Evolutionary conservation across 768 basidiomycete genomes (phyloP).

Genomic region (Agaricus blazei): DNA sequence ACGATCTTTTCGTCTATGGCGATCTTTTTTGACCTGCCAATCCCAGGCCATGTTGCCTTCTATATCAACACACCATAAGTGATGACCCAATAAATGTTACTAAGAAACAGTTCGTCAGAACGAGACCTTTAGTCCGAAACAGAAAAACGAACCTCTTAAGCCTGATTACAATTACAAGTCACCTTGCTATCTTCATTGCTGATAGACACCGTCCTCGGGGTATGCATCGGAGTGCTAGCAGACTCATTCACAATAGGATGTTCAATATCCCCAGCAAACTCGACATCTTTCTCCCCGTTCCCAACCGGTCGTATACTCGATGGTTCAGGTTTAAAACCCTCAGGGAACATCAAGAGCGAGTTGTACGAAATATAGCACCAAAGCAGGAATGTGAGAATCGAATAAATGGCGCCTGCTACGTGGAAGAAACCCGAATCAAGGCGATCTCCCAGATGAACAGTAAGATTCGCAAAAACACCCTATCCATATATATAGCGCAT

Average conservation of each 20-base stretch:
- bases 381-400: slow-evolving; percentile 41
- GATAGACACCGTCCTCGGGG: neutral
- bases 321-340: neutral
- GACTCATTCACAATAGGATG: neutral
- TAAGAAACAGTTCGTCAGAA: too few relatives aligned
- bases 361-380: slow-evolving; percentile 45
- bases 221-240: neutral
- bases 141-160: too few relatives aligned
- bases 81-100: too few relatives aligned
- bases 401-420: slow-evolving; percentile 52
- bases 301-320: neutral
- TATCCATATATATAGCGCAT: slow-evolving; percentile 2
- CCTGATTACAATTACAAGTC: too few relatives aligned
- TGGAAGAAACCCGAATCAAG: slow-evolving; percentile 54
- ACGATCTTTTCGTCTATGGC: too few relatives aligned
- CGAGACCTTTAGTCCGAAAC: too few relatives aligned
- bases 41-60: too few relatives aligned
- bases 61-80: too few relatives aligned
- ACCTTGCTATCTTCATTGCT: neutral
- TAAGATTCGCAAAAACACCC: slow-evolving; percentile 61
- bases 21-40: too few relatives aligned
- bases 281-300: neutral
- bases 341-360: slow-evolving; percentile 24
- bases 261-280: neutral
- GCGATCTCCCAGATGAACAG: slow-evolving; percentile 42